Evolutionary conservation across 2,329 filamentous ascomycete species (phyloP), one percentile per base, ranked within the genome.

Genomic region (Chaetomium olivaceum): DNA sequence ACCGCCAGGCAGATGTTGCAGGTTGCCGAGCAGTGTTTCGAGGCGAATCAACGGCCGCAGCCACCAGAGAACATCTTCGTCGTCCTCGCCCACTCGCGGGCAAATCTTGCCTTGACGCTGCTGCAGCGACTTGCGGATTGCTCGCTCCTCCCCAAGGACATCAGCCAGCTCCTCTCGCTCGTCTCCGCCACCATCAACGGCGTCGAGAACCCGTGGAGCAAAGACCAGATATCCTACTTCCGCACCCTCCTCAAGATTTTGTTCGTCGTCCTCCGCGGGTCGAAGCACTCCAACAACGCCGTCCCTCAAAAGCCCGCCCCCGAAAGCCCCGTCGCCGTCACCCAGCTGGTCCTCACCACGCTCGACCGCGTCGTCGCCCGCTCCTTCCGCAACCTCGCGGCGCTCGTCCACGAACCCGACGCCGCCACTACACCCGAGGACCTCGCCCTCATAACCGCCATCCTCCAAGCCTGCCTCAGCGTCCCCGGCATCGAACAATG

Each of bases 61-160:
- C 87, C 91, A 1, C 88, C 93, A 1, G 90, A 95, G 72, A 87
- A 87, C 57, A 88, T 97, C n/a, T 96, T 97, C 71, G 84, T 90
- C 57, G 86, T 89, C 65, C 84, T 98, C 31, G 87, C 91, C 46
- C 86, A 92, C 70, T 84, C 88, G 11, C 85, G 95, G 57, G 90
- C 91, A 27, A 91, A 93, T 68, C 85, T 99, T 68, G 89, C 92
- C 0, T 87, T 97, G 70, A 88, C 92, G 61, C 79, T 99, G 39
- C 84, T 96, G 9, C 93, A 96, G 73, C 88, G 90, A 43, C 83
- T 98, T 16, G 88, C 91, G 9, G 86, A 87, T 80, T 79, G 77
- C 62, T 77, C 79, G 0, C 78, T 83, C 21, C 79, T 82, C 14
- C 76, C 83, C 4, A 80, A 80, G 55, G 84, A 87, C 69, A 78